phyloP scores from a whole-genome alignment of 352 stramenopile species.

The Thalassiosira sp. region DNA sequence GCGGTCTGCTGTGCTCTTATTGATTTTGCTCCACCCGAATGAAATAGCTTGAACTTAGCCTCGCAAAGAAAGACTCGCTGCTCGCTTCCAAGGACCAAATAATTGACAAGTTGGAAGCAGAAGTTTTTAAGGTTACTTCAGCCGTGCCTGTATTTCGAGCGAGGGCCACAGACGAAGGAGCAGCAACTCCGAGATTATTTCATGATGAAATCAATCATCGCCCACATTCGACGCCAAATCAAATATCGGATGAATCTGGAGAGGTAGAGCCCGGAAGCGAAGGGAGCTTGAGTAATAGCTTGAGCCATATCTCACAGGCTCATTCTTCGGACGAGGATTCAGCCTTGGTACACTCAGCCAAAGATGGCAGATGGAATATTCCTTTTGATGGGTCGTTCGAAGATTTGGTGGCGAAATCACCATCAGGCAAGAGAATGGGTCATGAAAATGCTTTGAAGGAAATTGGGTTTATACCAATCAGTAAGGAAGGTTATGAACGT shows the following conservation, averaged over 20 bases:
- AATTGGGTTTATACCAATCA: conserved; percentile 38
- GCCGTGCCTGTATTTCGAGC: conserved; percentile 4
- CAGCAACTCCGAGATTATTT: neutral
- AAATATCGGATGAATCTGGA: conserved; percentile 38
- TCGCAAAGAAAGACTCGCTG: conserved; percentile 27
- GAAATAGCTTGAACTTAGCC: conserved; percentile 22
- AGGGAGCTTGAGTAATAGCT: conserved; percentile 17
- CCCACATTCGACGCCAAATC: conserved; percentile 10
- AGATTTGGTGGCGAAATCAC: conserved; percentile 14
- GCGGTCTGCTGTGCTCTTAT: neutral
- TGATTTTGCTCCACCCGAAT: neutral
- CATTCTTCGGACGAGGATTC: conserved; percentile 16
- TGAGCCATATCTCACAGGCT: conserved; percentile 2
- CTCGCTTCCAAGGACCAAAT: conserved; percentile 27
- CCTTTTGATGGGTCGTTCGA: conserved; percentile 38
- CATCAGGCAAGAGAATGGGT: neutral
- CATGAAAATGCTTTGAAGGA: conserved; percentile 21
- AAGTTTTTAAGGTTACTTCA: neutral
- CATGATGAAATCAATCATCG: neutral
- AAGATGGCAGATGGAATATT: conserved; percentile 49
- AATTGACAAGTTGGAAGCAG: conserved; percentile 30
- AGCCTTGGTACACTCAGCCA: neutral
- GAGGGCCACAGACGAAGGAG: neutral
- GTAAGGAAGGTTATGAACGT: neutral
- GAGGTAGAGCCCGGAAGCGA: conserved; percentile 13